phyloP scores from a whole-genome alignment of 2,329 filamentous ascomycete genomes.

The Cercospora zeae-maydis region DNA sequence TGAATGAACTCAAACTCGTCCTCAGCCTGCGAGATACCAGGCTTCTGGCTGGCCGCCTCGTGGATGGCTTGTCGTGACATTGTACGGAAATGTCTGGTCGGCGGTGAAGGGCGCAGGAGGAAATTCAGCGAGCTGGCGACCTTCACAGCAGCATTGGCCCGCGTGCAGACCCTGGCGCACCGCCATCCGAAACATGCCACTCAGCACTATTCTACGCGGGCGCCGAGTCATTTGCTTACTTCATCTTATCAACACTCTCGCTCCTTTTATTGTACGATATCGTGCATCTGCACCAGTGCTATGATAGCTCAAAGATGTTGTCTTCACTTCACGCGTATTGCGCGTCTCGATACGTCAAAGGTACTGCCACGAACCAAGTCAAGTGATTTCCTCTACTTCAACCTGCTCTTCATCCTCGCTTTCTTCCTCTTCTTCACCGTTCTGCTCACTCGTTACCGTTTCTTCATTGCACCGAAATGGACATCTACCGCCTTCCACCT shows the following conservation, averaged over 20 bases:
- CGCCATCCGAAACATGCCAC: background rate
- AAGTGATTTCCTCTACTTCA: background rate
- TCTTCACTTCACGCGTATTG: background rate
- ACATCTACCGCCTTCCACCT: background rate
- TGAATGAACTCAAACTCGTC: slow-evolving; percentile 64
- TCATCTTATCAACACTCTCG: background rate
- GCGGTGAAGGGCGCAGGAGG: background rate
- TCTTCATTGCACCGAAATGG: slow-evolving; percentile 1
- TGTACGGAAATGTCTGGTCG: background rate
- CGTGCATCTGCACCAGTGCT: background rate
- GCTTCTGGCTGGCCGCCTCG: slow-evolving; percentile 4
- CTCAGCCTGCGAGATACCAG: slow-evolving; percentile 39
- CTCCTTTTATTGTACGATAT: background rate
- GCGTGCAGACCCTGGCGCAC: background rate
- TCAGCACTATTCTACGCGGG: background rate
- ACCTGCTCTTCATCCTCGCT: background rate
- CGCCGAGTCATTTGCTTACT: background rate
- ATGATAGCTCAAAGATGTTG: background rate
- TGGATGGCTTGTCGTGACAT: slow-evolving; percentile 3
- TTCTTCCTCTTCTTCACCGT: background rate
- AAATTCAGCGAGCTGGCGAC: background rate
- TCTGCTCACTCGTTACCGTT: background rate
- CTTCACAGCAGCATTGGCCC: background rate
- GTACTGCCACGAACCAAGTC: background rate
- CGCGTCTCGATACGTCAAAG: background rate